Conservation (phyloP, 495 filamentous ascomycete genomes). For the Usnea hakonensis region DNA sequence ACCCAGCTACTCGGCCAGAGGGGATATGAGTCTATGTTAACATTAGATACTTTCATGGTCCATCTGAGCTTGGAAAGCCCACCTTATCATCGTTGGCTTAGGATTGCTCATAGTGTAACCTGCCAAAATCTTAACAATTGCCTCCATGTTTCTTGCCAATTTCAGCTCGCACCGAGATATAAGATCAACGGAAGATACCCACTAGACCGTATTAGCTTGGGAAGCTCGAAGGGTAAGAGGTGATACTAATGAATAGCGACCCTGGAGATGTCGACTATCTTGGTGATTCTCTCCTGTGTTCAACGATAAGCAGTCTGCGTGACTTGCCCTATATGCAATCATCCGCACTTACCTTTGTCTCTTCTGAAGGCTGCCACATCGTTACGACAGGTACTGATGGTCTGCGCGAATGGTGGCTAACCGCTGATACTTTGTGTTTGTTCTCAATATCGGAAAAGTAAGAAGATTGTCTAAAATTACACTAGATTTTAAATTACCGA, state of each 20-base stretch:
- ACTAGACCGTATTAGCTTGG: slow-evolving; percentile 39
- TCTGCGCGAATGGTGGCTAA: not conserved
- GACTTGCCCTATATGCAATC: not conserved
- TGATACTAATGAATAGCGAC: slow-evolving; percentile 95
- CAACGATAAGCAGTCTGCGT: not conserved
- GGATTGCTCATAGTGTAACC: slow-evolving; percentile 93
- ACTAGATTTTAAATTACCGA: slow-evolving; percentile 2
- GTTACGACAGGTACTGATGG: slow-evolving; percentile 8
- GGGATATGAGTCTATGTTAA: slow-evolving; percentile 57
- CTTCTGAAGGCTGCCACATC: slow-evolving; percentile 89
- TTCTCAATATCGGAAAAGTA: not conserved
- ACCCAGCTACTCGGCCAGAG: slow-evolving; percentile 41
- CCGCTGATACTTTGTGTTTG: not conserved
- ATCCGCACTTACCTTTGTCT: slow-evolving; percentile 67
- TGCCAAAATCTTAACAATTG: slow-evolving; percentile 27
- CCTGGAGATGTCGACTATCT: slow-evolving; percentile 86
- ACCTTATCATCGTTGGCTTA: slow-evolving; percentile 89
- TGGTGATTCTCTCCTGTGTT: slow-evolving; percentile 84
- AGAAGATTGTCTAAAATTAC: not conserved
- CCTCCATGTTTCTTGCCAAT: slow-evolving; percentile 2
- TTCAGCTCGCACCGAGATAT: slow-evolving; percentile 72
- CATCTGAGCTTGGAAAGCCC: slow-evolving; percentile 18
- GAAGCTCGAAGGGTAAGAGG: not conserved
- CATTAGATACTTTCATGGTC: slow-evolving; percentile 17
- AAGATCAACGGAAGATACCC: slow-evolving; percentile 95